Base-by-base conservation (phyloP, 2,329 filamentous ascomycete species). In the Claviceps fusiformis region DNA sequence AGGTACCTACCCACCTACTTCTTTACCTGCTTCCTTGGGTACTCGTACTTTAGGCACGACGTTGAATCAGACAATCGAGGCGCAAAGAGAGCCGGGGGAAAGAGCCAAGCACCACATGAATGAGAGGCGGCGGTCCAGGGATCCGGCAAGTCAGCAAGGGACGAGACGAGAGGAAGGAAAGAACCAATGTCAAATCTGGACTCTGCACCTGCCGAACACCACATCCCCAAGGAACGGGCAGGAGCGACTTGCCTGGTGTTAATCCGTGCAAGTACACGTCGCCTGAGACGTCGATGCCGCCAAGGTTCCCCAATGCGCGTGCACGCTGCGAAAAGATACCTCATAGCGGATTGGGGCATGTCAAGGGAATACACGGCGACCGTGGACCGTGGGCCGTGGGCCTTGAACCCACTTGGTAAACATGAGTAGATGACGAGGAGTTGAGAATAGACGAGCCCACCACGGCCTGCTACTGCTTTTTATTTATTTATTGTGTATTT, bases 281-380 rank as follows among this genome's bases (percentile, higher is more conserved):
- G 13, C 41, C n/a, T 33, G 48, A 48, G 52, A 43, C 52, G 54
- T 52, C 44, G 46, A 55, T 53, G 48, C 29, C 37, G 57, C 46
- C 53, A 37, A 60, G 55, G 59, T 60, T 41, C 43, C 56, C 19
- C 11, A 15, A n/a, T 31, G 1, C 29, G 56, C 13, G 24, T 17
- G 11, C 8, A 19, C 51, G 8, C 41, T 8, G 59, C 59, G 15
- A 54, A 58, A 54, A 45, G 55, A 50, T 56, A 60, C 59, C 56
- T 56, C 27, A 29, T 33, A 24, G 17, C 35, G 41, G 51, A 48
- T 54, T 51, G 56, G 54, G 54, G 47, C 47, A 19, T 31, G 51
- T 19, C 27, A 52, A n/a, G 9, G 45, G 41, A 45, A 44, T 57
- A 57, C 56, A 44, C 37, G 50, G 44, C 17, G 11, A 54, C 55